A percentile compares a stretch with the other conserved stretches of the same genome.
Conservation (phyloP, 108 stramenopile genomes). For the Cyclotella sp. region DNA sequence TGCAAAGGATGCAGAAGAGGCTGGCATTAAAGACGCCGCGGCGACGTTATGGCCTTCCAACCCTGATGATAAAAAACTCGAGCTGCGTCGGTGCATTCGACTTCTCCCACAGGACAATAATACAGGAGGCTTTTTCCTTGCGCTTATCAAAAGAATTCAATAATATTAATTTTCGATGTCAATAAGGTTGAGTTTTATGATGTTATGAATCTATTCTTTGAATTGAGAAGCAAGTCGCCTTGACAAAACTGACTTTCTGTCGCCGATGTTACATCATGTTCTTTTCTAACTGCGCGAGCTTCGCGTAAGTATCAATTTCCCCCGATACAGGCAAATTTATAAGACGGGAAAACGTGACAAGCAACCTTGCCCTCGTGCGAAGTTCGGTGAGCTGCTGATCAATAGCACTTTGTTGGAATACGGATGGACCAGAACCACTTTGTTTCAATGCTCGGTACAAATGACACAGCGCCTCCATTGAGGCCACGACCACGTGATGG, state of each 20-base stretch:
- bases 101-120: slow-evolving; percentile 96
- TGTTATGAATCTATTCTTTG: slow-evolving; percentile 4
- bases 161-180: background rate
- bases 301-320: slow-evolving; percentile 41
- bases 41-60: slow-evolving; percentile 68
- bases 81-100: slow-evolving; percentile 78
- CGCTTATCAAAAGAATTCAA: slow-evolving; percentile 68
- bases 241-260: background rate
- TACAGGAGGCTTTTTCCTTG: slow-evolving; percentile 97
- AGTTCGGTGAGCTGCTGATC: slow-evolving; percentile 63
- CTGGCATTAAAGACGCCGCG: slow-evolving; percentile 37
- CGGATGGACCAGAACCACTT: slow-evolving; percentile 15
- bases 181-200: background rate
- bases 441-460: slow-evolving; percentile 34
- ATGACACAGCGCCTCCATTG: slow-evolving; percentile 59
- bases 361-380: slow-evolving; percentile 59
- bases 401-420: slow-evolving; percentile 22
- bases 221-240: background rate
- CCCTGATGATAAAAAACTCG: slow-evolving; percentile 12
- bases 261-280: slow-evolving; percentile 49
- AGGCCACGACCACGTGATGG: slow-evolving; percentile 47
- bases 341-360: slow-evolving; percentile 78
- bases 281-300: slow-evolving; percentile 56
- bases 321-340: slow-evolving; percentile 46
- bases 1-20: slow-evolving; percentile 49